Base-by-base conservation (phyloP, 306 rosid genomes). In the Citrullus mucosospermus region DNA sequence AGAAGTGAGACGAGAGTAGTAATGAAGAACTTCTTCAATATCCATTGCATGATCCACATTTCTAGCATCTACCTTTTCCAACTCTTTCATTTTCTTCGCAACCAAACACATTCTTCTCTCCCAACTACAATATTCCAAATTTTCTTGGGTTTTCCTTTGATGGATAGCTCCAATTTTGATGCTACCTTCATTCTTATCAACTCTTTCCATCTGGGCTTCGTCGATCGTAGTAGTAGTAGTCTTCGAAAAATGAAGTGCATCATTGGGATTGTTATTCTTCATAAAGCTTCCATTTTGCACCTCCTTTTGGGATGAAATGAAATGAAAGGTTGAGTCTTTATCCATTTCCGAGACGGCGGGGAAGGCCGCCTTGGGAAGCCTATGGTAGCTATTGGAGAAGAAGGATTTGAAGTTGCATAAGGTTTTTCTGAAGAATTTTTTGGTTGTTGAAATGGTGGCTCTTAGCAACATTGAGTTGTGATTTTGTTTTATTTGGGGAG, bases 1-100 rank as follows among this genome's bases (percentile, higher is more conserved):
- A 70, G 90, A 92, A 80, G 91, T 87, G 79, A 92, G 90, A 2
- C 89, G 78, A 74, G 99, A 96, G 68, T 96, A 96, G 78, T 92
- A 92, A 84, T 92, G 90, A 85, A 91, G 92, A 82, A 90, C 85
- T 81, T 96, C 99, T 82, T 92, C 93, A 65, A 96, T 90, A 86
- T 92, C 99, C 85, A 92, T 78, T 11, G 82, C 80, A 85, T 95
- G 89, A 79, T 95, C 96, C 73, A 86, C 90, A 79, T 92, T 88
- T 78, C 87, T 85, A 68, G 78, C 76, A 67, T 94, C 98, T 85
- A 90, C 25, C 91, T 82, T 88, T 85, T 89, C 93, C 86, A 92
- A 78, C 80, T 92, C 98, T 75, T 84, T 96, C 68, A 96, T 82
- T 86, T 92, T 96, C 79, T 88, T 68, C 43, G 85, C 90, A 80